Evolutionary conservation across 2,329 filamentous ascomycete genomes (phyloP).

Genomic region (Fusarium devonianum): DNA sequence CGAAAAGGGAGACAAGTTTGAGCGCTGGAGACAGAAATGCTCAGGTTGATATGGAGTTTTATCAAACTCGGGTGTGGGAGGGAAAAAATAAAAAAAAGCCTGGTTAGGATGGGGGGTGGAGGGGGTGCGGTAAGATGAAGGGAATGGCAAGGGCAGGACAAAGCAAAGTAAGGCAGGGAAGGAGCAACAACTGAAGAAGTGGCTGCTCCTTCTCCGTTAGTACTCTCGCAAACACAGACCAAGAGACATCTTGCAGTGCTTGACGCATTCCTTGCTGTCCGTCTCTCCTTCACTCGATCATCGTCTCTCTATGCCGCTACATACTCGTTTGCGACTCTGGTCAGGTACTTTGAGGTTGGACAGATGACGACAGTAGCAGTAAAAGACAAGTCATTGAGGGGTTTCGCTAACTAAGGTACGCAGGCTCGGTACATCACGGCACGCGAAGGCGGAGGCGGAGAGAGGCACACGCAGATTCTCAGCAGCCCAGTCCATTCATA

Average conservation of each 20-base stretch:
- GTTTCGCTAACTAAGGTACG: conserved; percentile 11
- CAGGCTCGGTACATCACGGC: conserved; percentile 32
- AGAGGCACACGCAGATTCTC: conserved; percentile 9
- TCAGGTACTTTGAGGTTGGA: conserved; percentile 3
- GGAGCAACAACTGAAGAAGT: conserved; percentile 21
- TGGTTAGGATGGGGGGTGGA: conserved; percentile 37
- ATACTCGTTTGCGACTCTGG: conserved; percentile 1
- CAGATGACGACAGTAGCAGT: conserved; percentile 26
- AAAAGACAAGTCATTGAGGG: conserved; percentile 9
- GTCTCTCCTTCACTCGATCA: conserved; percentile 2
- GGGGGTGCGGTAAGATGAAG: conserved; percentile 21
- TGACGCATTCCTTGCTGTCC: conserved; percentile 5
- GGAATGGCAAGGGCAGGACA: conserved; percentile 17
- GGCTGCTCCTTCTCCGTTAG: conserved; percentile 23
- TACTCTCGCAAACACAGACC: conserved; percentile 5
- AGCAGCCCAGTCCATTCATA: neutral
- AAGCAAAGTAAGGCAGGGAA: conserved; percentile 30
- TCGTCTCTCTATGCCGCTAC: neutral
- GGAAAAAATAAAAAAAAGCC: conserved; percentile 36
- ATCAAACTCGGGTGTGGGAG: conserved; percentile 43
- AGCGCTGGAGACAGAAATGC: conserved; percentile 34
- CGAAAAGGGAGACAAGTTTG: conserved; percentile 34
- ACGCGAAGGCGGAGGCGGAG: conserved; percentile 30
- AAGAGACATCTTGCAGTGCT: conserved; percentile 23
- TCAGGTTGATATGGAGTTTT: conserved; percentile 43